Percentiles rank a stretch among this genome's conserved stretches.
Conservation (phyloP, 2,329 filamentous ascomycete genomes). For the Colletotrichum tanaceti region DNA sequence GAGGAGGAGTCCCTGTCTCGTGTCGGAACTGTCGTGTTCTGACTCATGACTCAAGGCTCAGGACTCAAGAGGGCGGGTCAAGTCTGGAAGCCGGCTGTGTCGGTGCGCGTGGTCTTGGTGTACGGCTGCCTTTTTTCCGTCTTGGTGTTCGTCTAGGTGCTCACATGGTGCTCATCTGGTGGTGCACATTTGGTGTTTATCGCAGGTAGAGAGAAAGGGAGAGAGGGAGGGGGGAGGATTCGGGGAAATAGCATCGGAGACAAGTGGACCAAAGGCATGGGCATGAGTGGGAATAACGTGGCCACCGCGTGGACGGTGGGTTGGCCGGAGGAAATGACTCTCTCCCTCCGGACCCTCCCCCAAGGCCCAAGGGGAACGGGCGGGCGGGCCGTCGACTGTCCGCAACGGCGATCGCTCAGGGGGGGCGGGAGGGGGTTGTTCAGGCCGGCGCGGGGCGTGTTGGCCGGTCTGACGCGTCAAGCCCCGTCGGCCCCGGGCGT, state of each 20-base stretch:
- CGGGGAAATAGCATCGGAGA: constrained; percentile 15
- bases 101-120: background rate
- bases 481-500: background rate
- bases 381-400: background rate
- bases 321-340: background rate
- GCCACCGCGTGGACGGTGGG: constrained; percentile 1
- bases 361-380: too few relatives aligned
- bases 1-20: constrained; percentile 2
- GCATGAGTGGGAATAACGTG: constrained; percentile 13
- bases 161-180: too few relatives aligned
- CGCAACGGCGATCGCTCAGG: background rate
- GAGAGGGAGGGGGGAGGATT: too few relatives aligned
- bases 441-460: background rate
- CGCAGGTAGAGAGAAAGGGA: too few relatives aligned
- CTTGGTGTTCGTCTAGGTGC: background rate
- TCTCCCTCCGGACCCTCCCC: too few relatives aligned
- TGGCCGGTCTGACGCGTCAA: constrained; percentile 4
- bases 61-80: background rate
- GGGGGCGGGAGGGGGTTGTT: too few relatives aligned
- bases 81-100: background rate
- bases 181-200: too few relatives aligned
- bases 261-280: constrained; percentile 9
- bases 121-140: too few relatives aligned
- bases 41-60: too few relatives aligned
- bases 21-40: background rate